A percentile compares a stretch with the other conserved stretches of the same genome.
Evolutionary conservation across 1,284 basidiomycete species (phyloP).

Genomic region (Cryptococcus sp.): DNA sequence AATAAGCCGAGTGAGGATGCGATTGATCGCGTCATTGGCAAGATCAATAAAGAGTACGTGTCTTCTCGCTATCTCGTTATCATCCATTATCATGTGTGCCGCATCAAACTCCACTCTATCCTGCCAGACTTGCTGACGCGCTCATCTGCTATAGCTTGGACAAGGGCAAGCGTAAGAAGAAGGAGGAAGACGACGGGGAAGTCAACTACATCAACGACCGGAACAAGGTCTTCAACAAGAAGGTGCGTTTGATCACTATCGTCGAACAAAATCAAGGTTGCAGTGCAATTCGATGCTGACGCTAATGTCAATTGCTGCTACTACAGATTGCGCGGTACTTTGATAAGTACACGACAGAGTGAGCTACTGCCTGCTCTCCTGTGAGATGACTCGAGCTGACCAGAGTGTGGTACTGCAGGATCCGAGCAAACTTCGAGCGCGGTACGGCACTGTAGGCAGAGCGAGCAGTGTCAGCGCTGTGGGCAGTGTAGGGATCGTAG

Average conservation of each 20-base stretch:
- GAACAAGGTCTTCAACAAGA: constrained; percentile 99
- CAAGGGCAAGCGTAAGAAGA: constrained; percentile 73
- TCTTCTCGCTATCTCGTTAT: neutral
- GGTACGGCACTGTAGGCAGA: constrained; percentile 70
- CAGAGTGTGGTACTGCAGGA: constrained; percentile 49
- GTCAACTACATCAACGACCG: constrained; percentile 99
- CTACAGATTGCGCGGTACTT: constrained; percentile 88
- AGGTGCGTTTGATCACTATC: constrained; percentile 59
- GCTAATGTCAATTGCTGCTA: neutral
- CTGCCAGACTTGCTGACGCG: neutral
- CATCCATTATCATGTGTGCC: no score
- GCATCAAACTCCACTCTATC: neutral
- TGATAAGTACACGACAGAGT: constrained; percentile 93
- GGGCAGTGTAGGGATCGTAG: no score
- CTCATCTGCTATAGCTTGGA: constrained; percentile 62
- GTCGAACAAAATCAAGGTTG: neutral
- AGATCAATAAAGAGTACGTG: constrained; percentile 90
- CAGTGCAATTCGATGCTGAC: neutral
- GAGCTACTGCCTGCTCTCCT: neutral
- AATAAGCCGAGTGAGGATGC: constrained; percentile 92
- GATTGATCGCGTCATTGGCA: constrained; percentile 85
- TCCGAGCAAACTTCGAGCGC: constrained; percentile 91
- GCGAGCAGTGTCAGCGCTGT: no score
- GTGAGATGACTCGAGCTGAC: constrained; percentile 1
- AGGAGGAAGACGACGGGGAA: constrained; percentile 90